Evolutionary conservation across 768 basidiomycete species (phyloP).

Genomic region (Psilocybe cyanescens): DNA sequence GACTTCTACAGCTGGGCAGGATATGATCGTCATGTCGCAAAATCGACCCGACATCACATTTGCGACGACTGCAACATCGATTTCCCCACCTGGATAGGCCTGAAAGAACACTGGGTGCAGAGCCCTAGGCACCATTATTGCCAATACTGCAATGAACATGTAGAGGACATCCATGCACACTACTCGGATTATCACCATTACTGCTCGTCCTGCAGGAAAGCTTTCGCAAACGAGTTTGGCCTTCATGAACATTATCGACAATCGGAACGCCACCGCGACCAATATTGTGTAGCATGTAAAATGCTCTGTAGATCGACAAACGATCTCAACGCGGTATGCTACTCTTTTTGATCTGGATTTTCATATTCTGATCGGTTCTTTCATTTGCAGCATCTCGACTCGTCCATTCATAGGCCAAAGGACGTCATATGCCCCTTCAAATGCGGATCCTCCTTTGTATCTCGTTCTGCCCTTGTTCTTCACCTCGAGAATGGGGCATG

Average conservation of each 20-base stretch:
- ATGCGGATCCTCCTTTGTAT: conserved; percentile 54
- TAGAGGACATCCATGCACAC: conserved; percentile 39
- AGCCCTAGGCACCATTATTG: conserved; percentile 56
- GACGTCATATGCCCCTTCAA: conserved; percentile 40
- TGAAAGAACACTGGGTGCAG: conserved; percentile 56
- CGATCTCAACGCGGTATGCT: conserved; percentile 40
- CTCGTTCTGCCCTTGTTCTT: conserved; percentile 54
- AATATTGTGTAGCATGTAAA: conserved; percentile 4
- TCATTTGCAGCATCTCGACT: conserved; percentile 47
- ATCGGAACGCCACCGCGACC: conserved; percentile 35
- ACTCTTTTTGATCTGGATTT: conserved; percentile 47
- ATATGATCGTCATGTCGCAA: background rate
- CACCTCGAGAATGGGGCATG: conserved; percentile 70
- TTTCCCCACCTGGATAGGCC: conserved; percentile 39
- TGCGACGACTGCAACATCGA: conserved; percentile 42
- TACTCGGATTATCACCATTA: conserved; percentile 41
- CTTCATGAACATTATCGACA: conserved; percentile 55
- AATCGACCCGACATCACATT: background rate
- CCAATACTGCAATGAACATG: conserved; percentile 50
- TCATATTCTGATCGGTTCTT: background rate
- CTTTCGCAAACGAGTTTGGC: conserved; percentile 43
- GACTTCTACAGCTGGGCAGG: background rate
- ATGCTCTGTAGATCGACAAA: background rate
- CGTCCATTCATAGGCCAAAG: conserved; percentile 49
- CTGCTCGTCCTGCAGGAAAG: conserved; percentile 43